phyloP scores from a whole-genome alignment of 139 green algal species.

The Coccomyxa sp. region DNA sequence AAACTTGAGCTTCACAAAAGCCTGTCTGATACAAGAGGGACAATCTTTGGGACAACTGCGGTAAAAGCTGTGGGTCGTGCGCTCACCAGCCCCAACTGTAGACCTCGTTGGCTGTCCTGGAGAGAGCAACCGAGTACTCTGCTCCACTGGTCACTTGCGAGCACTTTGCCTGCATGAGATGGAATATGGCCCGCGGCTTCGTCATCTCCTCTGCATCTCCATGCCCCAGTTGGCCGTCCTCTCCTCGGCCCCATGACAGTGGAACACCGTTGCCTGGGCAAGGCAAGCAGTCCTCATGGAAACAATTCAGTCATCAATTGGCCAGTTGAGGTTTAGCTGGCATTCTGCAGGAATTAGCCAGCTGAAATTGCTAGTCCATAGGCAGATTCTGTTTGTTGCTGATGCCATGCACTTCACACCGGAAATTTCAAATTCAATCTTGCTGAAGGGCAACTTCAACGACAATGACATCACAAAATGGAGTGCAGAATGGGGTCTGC shows the following conservation, averaged over 20 bases:
- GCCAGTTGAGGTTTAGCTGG: no score
- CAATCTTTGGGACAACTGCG: not conserved
- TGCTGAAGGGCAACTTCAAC: no score
- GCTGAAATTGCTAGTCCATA: no score
- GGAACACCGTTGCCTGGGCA: conserved; percentile 41
- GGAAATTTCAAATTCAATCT: no score
- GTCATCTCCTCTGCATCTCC: conserved; percentile 56
- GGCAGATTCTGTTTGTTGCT: no score
- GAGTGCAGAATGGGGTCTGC: no score
- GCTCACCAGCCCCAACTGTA: conserved; percentile 84
- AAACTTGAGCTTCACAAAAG: not conserved
- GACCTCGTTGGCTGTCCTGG: conserved; percentile 30
- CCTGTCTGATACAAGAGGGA: not conserved
- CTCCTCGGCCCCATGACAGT: conserved; percentile 71
- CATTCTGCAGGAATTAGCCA: no score
- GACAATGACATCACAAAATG: no score
- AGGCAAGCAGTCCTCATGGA: no score
- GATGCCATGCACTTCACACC: no score
- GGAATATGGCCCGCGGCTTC: conserved; percentile 42
- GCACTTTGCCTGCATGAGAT: conserved; percentile 37
- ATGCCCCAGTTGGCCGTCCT: conserved; percentile 73
- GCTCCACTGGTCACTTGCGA: conserved; percentile 65
- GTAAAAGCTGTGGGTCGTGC: no score
- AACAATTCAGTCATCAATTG: no score
- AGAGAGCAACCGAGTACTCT: conserved; percentile 78